Evolutionary conservation across 2,329 filamentous ascomycete genomes (phyloP), one percentile per base, ranked within the genome.

Genomic region (Dryadomyces sulphureus): DNA sequence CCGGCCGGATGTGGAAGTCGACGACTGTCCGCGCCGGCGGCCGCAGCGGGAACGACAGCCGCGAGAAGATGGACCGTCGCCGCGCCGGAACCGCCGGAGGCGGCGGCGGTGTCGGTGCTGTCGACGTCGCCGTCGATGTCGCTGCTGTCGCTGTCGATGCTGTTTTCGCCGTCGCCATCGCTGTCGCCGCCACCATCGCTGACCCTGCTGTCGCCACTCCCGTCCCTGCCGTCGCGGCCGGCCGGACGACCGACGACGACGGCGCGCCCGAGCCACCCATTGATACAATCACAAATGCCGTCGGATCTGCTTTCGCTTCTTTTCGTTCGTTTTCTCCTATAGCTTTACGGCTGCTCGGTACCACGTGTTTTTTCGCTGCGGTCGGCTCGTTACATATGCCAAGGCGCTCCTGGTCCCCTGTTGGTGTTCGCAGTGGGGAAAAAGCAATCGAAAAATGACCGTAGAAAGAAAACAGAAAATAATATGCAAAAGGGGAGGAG

Each of bases 1-100:
- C 74, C 43, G 83, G 76, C 53, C 77, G 75, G 60, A 92, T 78
- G 62, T 85, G 77, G 65, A 88, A 92, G 59, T 90, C 84, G 65
- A 78, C 70, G 54, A 87, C 69, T 60, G 82, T 78, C 55, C 84
- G 80, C 21, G 64, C 48, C 48, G 63, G 67, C 40, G 71, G 66
- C 45, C 73, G 68, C 48, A 73, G 64, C 42, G 71, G 69, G 41
- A 72, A 62, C 47, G 65, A 63, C 51, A 77, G 61, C 46, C 72
- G 70, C 52, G 73, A 73, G 54, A 77, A 63, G 52, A 78, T 64
- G 41, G 67, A 69, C 45, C 62, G 60, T 48, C 61, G 48, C 16
- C 47, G 48, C 5, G 49, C 27, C 11, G 49, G 41, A 3, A 40
- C 58, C 59, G 55, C 14, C n/a, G 45, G 45, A 35, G 36, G 32